These are phyloP conservation scores for Cornus controversa DNA, from an alignment of 148 eudicot species.

Conservation along the genomic window DNA sequence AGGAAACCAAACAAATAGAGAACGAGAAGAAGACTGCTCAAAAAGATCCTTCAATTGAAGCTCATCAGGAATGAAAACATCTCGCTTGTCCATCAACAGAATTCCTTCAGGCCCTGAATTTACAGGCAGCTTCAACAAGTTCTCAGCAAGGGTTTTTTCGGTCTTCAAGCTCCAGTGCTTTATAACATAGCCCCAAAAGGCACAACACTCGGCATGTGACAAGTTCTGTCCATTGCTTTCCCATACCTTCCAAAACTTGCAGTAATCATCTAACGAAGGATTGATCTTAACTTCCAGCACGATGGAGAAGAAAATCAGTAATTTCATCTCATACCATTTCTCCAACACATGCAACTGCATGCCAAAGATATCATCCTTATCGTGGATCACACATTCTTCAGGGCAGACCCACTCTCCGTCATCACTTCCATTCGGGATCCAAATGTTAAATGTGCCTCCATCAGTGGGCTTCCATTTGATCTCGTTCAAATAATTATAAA, in stretches of 20 bases:
- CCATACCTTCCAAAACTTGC: too few species aligned
- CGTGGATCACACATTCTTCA: conserved; percentile 53
- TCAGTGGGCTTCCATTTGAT: conserved; percentile 36
- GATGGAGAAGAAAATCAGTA: too few species aligned
- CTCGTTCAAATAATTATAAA: conserved; percentile 36
- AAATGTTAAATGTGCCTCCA: conserved; percentile 21
- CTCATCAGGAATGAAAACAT: conserved; percentile 60
- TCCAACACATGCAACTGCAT: conserved; percentile 40
- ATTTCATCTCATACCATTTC: too few species aligned
- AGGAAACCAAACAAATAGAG: conserved; percentile 66
- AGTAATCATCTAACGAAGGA: too few species aligned
- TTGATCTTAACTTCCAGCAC: too few species aligned
- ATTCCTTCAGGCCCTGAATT: conserved; percentile 29
- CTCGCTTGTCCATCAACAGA: conserved; percentile 35
- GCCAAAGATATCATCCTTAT: conserved; percentile 43
- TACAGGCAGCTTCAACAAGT: conserved; percentile 48
- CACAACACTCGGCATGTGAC: conserved; percentile 35
- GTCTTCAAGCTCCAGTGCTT: conserved; percentile 23
- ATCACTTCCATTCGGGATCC: conserved; percentile 45
- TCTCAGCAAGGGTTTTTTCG: conserved; percentile 21
- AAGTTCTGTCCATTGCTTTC: conserved; percentile 32
- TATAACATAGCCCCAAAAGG: conserved; percentile 52
- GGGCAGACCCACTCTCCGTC: conserved; percentile 50
- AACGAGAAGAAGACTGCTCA: conserved; percentile 19
- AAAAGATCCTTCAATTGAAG: conserved; percentile 54